A percentile compares a stretch with the other conserved stretches of the same genome.
Evolutionary conservation across 306 rosid species (phyloP).

Genomic region (Castanea crenata): DNA sequence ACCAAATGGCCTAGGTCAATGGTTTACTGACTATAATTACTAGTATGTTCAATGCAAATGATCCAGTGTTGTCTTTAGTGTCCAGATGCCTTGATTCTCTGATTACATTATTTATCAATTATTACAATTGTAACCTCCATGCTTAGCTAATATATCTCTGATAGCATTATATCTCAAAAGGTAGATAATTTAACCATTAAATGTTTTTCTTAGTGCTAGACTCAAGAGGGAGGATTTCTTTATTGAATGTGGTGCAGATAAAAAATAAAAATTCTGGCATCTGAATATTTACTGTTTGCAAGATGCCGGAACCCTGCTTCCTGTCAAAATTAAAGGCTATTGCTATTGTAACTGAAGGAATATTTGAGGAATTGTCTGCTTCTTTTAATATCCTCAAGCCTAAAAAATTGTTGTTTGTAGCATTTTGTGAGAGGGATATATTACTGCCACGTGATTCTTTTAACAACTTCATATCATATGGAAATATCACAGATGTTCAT

Average conservation of each 20-base stretch:
- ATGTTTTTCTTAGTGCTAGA: neutral
- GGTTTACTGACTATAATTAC: no score
- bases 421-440: neutral
- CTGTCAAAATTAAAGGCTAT: neutral
- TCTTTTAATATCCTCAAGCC: neutral
- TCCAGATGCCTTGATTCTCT: no score
- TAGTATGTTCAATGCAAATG: no score
- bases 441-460: neutral
- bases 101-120: no score
- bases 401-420: neutral
- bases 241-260: neutral
- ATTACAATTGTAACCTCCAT: neutral
- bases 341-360: neutral
- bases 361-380: neutral
- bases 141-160: neutral
- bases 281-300: neutral
- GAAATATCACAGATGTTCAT: neutral
- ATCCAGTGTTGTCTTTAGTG: no score
- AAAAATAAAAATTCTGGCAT: neutral
- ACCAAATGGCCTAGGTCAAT: no score
- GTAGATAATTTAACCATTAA: neutral
- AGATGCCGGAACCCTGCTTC: neutral
- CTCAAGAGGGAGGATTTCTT: neutral
- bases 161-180: neutral
- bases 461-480: neutral